phyloP scores from a whole-genome alignment of 257 asterid genomes.

The Solanum etuberosum region DNA sequence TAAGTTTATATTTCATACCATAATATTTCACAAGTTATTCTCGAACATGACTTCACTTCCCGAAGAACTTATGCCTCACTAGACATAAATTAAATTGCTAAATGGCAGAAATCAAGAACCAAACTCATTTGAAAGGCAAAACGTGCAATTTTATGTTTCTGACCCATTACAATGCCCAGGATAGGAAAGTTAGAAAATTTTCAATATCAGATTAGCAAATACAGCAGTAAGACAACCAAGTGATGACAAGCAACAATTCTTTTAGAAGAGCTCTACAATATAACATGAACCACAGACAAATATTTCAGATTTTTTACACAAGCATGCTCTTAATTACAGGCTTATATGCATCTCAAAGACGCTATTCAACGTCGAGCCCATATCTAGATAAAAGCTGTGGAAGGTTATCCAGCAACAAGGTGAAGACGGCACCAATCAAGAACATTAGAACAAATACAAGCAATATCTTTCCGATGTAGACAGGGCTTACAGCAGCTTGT shows the following conservation, averaged over 20 bases:
- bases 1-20: not conserved
- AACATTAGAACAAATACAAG: conserved; percentile 54
- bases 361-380: not conserved
- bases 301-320: not conserved
- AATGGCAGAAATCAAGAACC: not conserved
- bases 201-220: not conserved
- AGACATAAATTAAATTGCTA: rapidly evolving
- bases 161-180: not conserved
- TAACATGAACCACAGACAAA: not conserved
- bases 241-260: not conserved
- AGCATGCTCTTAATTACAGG: not conserved
- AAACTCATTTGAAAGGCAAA: not conserved
- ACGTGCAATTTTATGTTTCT: not conserved
- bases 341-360: not conserved
- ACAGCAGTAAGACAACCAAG: not conserved
- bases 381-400: conserved; percentile 35
- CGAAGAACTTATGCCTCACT: too few relatives aligned
- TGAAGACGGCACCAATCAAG: conserved; percentile 55
- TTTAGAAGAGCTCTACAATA: not conserved
- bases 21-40: not conserved
- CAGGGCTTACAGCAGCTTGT: conserved; percentile 10
- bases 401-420: conserved; percentile 66
- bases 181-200: not conserved
- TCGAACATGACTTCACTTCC: not conserved
- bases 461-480: conserved; percentile 60